Percentiles rank a stretch among this genome's conserved stretches.
These are phyloP conservation scores for Colletotrichum filicis DNA, from an alignment of 2,329 filamentous ascomycete genomes.

Conservation along the genomic window DNA sequence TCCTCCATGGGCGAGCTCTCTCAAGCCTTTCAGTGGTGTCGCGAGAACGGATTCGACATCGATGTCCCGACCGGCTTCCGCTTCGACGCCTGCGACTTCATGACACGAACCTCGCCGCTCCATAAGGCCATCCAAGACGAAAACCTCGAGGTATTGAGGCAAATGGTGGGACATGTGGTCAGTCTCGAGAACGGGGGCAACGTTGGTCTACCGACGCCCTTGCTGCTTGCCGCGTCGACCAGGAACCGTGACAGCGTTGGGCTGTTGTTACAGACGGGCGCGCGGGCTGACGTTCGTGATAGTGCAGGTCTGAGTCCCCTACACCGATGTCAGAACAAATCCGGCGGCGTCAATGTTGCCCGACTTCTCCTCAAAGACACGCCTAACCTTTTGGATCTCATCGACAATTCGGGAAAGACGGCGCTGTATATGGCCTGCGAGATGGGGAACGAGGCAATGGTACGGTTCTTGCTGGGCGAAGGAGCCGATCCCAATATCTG, in stretches of 20 bases:
- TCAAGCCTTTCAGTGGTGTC: constrained; percentile 41
- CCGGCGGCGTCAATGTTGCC: constrained; percentile 40
- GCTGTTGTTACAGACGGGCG: constrained; percentile 41
- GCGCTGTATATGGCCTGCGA: constrained; percentile 44
- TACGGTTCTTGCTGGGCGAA: constrained; percentile 36
- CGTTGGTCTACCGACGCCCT: constrained; percentile 38
- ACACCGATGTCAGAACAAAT: constrained; percentile 41
- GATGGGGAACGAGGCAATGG: constrained; percentile 43
- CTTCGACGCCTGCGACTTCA: constrained; percentile 39
- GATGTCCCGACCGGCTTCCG: constrained; percentile 37
- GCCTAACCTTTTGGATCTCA: constrained; percentile 35
- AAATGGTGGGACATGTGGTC: constrained; percentile 39
- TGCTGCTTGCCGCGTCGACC: constrained; percentile 45
- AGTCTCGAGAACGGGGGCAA: constrained; percentile 39
- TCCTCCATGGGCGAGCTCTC: constrained; percentile 31
- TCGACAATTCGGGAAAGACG: constrained; percentile 41
- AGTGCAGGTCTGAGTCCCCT: constrained; percentile 39
- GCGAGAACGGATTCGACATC: constrained; percentile 41
- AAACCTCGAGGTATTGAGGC: constrained; percentile 39
- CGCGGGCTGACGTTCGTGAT: constrained; percentile 41
- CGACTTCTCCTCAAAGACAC: constrained; percentile 38
- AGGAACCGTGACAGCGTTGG: constrained; percentile 41
- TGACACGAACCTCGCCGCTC: constrained; percentile 39
- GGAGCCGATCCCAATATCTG: constrained; percentile 40
- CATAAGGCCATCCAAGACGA: constrained; percentile 40